Conservation (phyloP, 148 eudicot species). For the Mesembryanthemum crystallinum region DNA sequence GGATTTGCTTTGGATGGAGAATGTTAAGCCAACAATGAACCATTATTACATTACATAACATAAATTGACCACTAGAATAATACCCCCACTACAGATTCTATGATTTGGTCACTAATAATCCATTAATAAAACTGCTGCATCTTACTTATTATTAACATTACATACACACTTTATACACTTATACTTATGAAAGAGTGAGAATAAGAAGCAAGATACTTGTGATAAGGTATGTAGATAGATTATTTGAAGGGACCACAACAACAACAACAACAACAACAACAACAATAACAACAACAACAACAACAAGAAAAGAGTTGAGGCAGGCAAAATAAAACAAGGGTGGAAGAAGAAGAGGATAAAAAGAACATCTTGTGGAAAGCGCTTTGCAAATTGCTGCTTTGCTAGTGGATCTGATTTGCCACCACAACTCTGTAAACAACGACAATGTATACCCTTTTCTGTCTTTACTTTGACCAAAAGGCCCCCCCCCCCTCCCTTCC, state of each 20-base stretch:
- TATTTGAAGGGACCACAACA: conserved; percentile 3
- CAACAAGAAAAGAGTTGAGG: neutral
- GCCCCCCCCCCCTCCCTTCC: too few relatives aligned
- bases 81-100: neutral
- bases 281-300: too few relatives aligned
- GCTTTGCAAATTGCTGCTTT: neutral
- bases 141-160: too few relatives aligned
- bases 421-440: neutral
- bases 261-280: too few relatives aligned
- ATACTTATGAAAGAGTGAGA: neutral
- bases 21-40: conserved; percentile 3
- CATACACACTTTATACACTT: too few relatives aligned
- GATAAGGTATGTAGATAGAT: neutral
- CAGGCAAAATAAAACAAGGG: neutral
- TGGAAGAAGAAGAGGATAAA: neutral
- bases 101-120: too few relatives aligned
- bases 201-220: neutral
- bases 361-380: neutral
- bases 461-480: conserved; percentile 12
- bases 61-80: neutral
- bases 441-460: conserved; percentile 2
- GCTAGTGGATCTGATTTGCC: conserved; percentile 22
- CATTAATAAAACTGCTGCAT: too few relatives aligned
- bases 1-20: conserved; percentile 10
- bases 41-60: too few relatives aligned